Evolutionary conservation across 2,329 filamentous ascomycete genomes (phyloP), one percentile per base, ranked within the genome.

Genomic region (Chaetomiaceae sp.): DNA sequence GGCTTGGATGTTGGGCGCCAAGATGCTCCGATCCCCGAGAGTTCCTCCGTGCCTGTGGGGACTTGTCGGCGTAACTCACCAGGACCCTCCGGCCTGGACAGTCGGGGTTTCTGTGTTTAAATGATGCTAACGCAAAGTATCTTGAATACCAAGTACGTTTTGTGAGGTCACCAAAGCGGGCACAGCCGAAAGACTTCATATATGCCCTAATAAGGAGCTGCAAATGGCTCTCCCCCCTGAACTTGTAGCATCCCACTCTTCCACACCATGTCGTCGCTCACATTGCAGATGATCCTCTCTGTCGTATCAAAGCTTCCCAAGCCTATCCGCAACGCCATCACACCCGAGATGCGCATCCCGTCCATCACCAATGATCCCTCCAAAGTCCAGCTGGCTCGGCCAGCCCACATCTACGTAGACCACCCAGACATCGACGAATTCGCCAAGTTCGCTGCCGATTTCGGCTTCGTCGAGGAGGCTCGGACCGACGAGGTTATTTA

Each of bases 401-500:
- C 64, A 21, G 65, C 69, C 10, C 68, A 72, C 49, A 65, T 71
- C 17, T 69, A 67, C 57, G 73, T 73, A 62, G 68, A 65, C 23
- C 70, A 73, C 55, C 56, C 58, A 12, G 60, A 73, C 58, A 62
- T 72, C 2, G 62, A 64, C 8, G 60, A 63, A 27, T 67, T 67
- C 3, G 56, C 57, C 19, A 43, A 63, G 10, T 73, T 73, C 58
- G 60, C 72, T n/a, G 50, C 62, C 6, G 71, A 72, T 57, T 73
- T 73, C 46, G 70, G 71, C 48, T 68, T 73, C 58, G 60, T 55
- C 21, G 63, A 68, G 48, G 58, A 61, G 25, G 64, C 66, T 50
- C 62, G 59, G 42, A 51, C 61, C 1, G 65, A 62, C 12, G 65
- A 72, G 43, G 69, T 65, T 45, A 71, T 76, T 44, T 82, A 75